These are phyloP conservation scores for Viola odorata DNA, from an alignment of 345 rosid species.

Conservation along the genomic window DNA sequence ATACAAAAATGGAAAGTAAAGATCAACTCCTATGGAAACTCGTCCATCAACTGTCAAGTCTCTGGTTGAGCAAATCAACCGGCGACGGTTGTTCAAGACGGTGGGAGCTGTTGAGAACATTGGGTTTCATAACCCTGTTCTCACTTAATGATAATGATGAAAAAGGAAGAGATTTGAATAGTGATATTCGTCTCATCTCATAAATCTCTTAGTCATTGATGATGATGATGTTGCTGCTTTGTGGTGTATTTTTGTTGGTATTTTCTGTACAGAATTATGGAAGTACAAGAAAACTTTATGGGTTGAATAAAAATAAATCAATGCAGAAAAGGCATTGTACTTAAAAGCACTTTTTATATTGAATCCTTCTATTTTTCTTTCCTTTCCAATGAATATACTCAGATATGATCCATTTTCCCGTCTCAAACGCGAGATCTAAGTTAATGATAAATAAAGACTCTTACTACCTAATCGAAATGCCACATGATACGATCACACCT, in stretches of 20 bases:
- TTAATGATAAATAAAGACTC: no score
- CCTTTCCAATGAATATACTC: no score
- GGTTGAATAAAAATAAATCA: not conserved
- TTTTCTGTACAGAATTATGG: not conserved
- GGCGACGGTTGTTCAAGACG: constrained; percentile 59
- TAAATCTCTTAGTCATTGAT: not conserved
- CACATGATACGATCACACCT: no score
- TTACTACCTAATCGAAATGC: no score
- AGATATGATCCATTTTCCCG: no score
- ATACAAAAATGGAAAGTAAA: no score
- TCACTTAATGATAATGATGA: constrained; percentile 10
- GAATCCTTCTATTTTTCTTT: no score
- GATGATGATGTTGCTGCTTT: not conserved
- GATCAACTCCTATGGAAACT: no score
- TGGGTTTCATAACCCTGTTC: constrained; percentile 41
- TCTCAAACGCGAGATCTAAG: no score
- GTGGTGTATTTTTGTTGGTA: not conserved
- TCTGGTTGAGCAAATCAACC: constrained; percentile 62
- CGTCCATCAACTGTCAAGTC: no score
- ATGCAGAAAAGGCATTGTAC: not conserved
- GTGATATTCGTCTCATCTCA: not conserved
- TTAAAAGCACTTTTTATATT: not conserved
- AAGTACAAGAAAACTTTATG: not conserved
- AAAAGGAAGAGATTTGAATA: constrained; percentile 6
- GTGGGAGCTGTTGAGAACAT: constrained; percentile 57